These are phyloP conservation scores for Olyra latifolia DNA, from an alignment of 176 grass and related monocot genomes.

Conservation along the genomic window DNA sequence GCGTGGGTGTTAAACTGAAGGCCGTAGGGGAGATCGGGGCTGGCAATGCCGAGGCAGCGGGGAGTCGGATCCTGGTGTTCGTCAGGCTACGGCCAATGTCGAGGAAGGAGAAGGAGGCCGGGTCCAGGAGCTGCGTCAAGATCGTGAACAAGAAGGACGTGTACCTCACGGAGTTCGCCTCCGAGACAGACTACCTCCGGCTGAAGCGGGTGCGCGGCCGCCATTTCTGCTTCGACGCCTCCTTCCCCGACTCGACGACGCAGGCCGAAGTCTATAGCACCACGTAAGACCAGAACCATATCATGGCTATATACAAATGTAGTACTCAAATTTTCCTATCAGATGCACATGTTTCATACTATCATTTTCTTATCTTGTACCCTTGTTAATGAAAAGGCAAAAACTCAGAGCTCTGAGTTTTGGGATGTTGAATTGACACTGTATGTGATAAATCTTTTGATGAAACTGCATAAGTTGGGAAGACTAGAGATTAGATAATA, in stretches of 20 bases:
- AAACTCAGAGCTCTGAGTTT: not conserved
- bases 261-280: slow-evolving; percentile 81
- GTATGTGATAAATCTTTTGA: not conserved
- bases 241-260: slow-evolving; percentile 73
- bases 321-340: not conserved
- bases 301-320: not conserved
- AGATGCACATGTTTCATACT: slow-evolving; percentile 16
- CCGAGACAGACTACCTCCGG: slow-evolving; percentile 86
- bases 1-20: slow-evolving; percentile 46
- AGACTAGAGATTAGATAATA: not conserved
- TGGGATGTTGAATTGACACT: not conserved
- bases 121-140: slow-evolving; percentile 75
- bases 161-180: slow-evolving; percentile 77
- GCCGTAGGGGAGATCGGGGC: not conserved
- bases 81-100: slow-evolving; percentile 82
- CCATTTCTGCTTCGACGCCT: slow-evolving; percentile 95
- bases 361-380: not conserved
- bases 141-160: slow-evolving; percentile 97
- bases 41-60: slow-evolving; percentile 39
- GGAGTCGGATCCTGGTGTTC: slow-evolving; percentile 73
- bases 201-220: slow-evolving; percentile 80
- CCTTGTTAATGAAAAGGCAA: not conserved
- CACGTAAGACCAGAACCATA: slow-evolving; percentile 52
- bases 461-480: not conserved
- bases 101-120: slow-evolving; percentile 74